Percentiles rank a stretch among this genome's conserved stretches.
phyloP scores from a whole-genome alignment of 78 protist species.

The Isochrysis galbana region DNA sequence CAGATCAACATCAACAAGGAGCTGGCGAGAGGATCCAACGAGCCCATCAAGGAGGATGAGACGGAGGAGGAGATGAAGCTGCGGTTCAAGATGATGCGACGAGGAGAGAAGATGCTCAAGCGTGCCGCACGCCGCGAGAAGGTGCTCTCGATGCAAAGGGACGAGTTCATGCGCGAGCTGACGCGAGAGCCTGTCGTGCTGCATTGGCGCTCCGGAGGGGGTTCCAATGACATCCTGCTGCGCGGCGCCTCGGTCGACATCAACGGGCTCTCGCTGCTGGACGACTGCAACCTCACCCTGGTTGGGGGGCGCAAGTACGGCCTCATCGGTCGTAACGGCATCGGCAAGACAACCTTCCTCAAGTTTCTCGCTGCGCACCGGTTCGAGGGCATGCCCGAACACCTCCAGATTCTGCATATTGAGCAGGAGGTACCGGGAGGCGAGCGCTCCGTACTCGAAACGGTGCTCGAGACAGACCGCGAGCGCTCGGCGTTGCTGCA shows the following conservation, averaged over 20 bases:
- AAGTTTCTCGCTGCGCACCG: constrained; percentile 71
- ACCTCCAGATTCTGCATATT: constrained; percentile 76
- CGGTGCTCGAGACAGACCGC: constrained; percentile 77
- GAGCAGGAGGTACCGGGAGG: constrained; percentile 84
- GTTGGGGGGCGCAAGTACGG: constrained; percentile 66
- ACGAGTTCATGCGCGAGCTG: not conserved
- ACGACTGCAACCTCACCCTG: not conserved
- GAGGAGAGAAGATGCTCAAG: not conserved
- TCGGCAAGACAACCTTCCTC: constrained; percentile 87
- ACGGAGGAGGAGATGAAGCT: not conserved
- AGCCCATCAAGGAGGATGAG: not conserved
- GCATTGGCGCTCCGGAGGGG: not conserved
- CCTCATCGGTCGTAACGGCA: constrained; percentile 87
- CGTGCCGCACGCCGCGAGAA: not conserved
- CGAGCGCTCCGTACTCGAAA: constrained; percentile 68
- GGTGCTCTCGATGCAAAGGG: not conserved
- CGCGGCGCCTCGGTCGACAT: not conserved
- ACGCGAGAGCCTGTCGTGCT: constrained; percentile 19
- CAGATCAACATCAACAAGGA: not conserved
- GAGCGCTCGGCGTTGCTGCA: constrained; percentile 71
- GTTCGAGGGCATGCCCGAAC: constrained; percentile 61
- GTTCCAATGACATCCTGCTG: not conserved
- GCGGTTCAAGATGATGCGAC: not conserved
- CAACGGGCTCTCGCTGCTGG: not conserved
- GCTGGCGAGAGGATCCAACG: not conserved